phyloP scores from a whole-genome alignment of 2,329 filamentous ascomycete genomes.

The Alternaria arborescens region DNA sequence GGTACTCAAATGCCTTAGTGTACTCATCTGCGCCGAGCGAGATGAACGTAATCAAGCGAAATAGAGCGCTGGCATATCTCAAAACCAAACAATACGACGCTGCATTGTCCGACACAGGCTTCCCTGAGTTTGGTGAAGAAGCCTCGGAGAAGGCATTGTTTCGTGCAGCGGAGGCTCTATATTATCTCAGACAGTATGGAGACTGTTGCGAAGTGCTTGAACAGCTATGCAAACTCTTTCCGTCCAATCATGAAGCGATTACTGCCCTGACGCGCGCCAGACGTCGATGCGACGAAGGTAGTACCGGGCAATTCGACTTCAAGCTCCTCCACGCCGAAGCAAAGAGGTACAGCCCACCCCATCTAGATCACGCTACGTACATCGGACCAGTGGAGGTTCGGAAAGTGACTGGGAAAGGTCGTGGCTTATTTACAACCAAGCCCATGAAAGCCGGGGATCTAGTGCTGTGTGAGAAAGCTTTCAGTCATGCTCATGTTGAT shows the following conservation, averaged over 20 bases:
- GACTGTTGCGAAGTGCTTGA: constrained; percentile 48
- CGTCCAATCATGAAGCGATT: constrained; percentile 42
- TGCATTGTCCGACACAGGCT: constrained; percentile 44
- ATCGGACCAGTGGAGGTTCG: constrained; percentile 54
- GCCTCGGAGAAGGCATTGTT: constrained; percentile 55
- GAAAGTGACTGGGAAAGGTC: constrained; percentile 51
- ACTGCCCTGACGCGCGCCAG: constrained; percentile 21
- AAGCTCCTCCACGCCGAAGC: constrained; percentile 49
- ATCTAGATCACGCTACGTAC: constrained; percentile 60
- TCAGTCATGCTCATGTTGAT: constrained; percentile 52
- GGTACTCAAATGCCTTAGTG: constrained; percentile 33
- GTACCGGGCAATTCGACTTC: constrained; percentile 50
- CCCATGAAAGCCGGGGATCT: constrained; percentile 47
- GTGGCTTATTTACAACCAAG: constrained; percentile 61
- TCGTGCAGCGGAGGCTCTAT: constrained; percentile 56
- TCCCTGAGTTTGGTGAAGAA: constrained; percentile 8
- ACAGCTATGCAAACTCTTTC: constrained; percentile 37
- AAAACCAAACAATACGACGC: constrained; percentile 47
- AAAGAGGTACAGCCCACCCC: constrained; percentile 49
- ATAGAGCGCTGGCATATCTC: constrained; percentile 49
- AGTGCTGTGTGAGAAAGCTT: constrained; percentile 63
- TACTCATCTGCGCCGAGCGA: constrained; percentile 40
- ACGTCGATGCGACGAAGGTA: constrained; percentile 45
- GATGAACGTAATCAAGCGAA: constrained; percentile 41
- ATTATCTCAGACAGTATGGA: constrained; percentile 51